phyloP scores from a whole-genome alignment of 163 green algal species.

The Chlorella variabilis region DNA sequence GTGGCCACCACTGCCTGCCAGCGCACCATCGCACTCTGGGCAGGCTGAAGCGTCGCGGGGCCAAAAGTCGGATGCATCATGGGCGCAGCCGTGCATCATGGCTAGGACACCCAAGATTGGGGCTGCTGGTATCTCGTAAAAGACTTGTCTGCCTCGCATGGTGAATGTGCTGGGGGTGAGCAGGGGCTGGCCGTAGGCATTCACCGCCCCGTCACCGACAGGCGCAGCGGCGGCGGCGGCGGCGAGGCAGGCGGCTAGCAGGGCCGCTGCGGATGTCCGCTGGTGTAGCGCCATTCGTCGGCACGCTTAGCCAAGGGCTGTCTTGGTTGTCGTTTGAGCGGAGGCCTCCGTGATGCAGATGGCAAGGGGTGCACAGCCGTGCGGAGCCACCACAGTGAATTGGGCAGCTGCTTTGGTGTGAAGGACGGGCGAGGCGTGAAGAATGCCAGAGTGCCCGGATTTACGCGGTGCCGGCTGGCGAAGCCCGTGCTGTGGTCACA shows the following conservation, averaged over 20 bases:
- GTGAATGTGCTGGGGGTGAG: neutral
- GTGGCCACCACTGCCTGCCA: too few relatives aligned
- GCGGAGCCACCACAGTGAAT: too few relatives aligned
- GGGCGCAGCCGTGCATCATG: slow-evolving; percentile 13
- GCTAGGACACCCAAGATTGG: neutral
- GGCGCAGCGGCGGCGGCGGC: neutral
- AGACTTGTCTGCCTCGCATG: neutral
- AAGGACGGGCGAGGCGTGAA: too few relatives aligned
- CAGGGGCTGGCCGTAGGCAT: neutral
- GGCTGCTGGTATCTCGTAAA: neutral
- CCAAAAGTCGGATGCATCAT: slow-evolving; percentile 3
- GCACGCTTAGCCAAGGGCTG: too few relatives aligned
- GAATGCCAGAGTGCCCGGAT: too few relatives aligned
- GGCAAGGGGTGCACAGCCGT: too few relatives aligned
- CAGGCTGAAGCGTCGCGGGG: neutral
- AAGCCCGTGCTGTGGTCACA: too few relatives aligned
- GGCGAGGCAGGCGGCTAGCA: neutral
- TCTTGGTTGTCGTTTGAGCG: too few relatives aligned
- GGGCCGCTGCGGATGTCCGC: neutral
- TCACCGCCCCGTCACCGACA: neutral
- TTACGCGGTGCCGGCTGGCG: too few relatives aligned
- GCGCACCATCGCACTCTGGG: neutral
- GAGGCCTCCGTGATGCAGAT: too few relatives aligned
- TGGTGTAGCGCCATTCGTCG: too few relatives aligned
- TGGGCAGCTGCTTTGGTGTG: too few relatives aligned